Evolutionary conservation across 2,329 filamentous ascomycete species (phyloP), one percentile per base, ranked within the genome.

Genomic region (Parafenestella ontariensis): DNA sequence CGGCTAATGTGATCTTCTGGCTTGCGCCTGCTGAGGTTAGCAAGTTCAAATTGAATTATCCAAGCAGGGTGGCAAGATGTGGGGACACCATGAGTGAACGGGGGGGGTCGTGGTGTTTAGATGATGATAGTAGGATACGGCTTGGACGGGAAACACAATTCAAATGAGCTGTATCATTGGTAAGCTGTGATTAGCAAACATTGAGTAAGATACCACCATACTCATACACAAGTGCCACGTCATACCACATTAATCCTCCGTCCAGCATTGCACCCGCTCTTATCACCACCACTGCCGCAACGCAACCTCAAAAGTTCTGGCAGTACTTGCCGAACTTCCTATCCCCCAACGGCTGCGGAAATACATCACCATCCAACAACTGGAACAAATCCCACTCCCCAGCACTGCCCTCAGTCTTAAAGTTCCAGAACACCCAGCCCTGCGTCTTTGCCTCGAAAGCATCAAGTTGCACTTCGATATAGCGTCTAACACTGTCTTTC

Each of bases 371-470:
- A 54, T 81, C 79, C 7, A 83, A 64, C 28, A 84, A 66, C 40
- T 76, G 75, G 52, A 79, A 81, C 29, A 81, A 70, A 69, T 85
- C 82, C 81, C 83, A 85, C 59, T 84, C 83, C 8, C 81, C 79
- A 0, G 79, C 78, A 0, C 57, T 56, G 0, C 62, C 66, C 61
- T 85, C 81, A 0, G 83, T 84, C 75, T 85, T 85, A 74, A 83
- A 85, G 54, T 83, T 84, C 82, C 83, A 85, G 59, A 83, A 85
- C 28, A 84, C 71, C 82, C 82, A 85, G 4, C 83, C 83, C 3
- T 80, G 68, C 0, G 80, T 79, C 31, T 76, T 75, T 11, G 69
- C 62, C 69, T 85, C 83, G 58, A 81, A 85, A 0, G 78, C 72
- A 45, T 82, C 78, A n/a, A 86, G 67, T 66, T 85, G 83, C 1